These are phyloP conservation scores for Colletotrichum aenigma DNA, from an alignment of 2,329 filamentous ascomycete genomes.

Conservation along the genomic window DNA sequence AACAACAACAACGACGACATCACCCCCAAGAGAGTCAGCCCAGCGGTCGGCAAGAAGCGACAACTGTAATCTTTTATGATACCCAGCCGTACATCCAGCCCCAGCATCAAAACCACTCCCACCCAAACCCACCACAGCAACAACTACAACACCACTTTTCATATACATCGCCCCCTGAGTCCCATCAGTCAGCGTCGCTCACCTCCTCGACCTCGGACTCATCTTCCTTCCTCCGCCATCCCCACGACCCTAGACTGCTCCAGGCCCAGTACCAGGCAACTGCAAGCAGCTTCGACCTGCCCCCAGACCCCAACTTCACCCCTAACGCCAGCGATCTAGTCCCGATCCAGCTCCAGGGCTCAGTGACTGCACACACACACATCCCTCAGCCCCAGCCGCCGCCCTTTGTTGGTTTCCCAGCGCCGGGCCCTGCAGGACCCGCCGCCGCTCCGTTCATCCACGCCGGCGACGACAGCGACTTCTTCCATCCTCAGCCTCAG, in stretches of 20 bases:
- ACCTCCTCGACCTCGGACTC: background rate
- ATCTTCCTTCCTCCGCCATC: conserved; percentile 8
- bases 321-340: background rate
- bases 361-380: background rate
- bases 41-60: background rate
- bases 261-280: conserved; percentile 13
- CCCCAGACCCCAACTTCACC: background rate
- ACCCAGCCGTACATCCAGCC: background rate
- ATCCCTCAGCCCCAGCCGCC: background rate
- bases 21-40: background rate
- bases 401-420: background rate
- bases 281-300: background rate
- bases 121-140: background rate
- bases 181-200: background rate
- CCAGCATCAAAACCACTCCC: background rate
- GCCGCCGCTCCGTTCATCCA: background rate
- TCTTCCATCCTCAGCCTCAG: background rate
- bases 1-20: background rate
- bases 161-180: background rate
- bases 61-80: background rate
- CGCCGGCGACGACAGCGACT: background rate
- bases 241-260: conserved; percentile 19
- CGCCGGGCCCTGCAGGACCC: background rate
- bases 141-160: background rate
- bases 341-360: background rate